Base-by-base conservation (phyloP, 768 basidiomycete species). In the Calocybe cyanea region DNA sequence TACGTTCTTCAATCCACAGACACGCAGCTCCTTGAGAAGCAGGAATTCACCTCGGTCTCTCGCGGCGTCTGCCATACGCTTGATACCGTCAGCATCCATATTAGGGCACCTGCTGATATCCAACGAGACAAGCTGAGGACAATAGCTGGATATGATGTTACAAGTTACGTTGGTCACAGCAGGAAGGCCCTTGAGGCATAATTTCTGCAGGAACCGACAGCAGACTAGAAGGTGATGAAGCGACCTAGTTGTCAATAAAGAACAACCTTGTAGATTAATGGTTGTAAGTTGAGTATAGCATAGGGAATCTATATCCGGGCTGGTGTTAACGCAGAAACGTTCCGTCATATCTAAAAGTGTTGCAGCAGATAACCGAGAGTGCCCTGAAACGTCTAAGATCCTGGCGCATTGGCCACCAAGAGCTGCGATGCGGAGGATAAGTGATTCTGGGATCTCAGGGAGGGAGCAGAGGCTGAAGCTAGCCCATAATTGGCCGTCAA, bases 401-500 rank as follows among this genome's bases (percentile, higher is more conserved):
- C 65, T 72, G 40, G 85, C 69, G 63, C 90, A 92, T 2, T 81
- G 68, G 5, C 87, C 88, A 3, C 78, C 80, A 13, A 62, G 54
- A 19, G 71, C 56, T 31, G 78, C 66, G 21, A 94, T 64, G 30
- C 74, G 75, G 28, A 71, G 51, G 31, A 92, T 58, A 40, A 82
- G 64, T 18, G 65, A 59, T 37, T 70, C 56, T 10, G 83, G 73
- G 6, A 84, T 59, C 30, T 71, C 67, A 11, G 86, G 79, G 59
- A 88, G 86, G 1, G 80, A 63, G 15, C 62, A 73, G 25, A 92
- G 69, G 58, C 87, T 75, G 25, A 89, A 68, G 45, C 75, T 59
- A 35, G 65, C 57, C 92, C 92, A 94, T n/a, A 94, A 72, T 57
- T 92, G 87, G 11, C 92, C 92, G 60, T 95, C 92, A 54, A 84